These are phyloP conservation scores for Sphagnum magellanicum DNA, from an alignment of 228 moss, liverwort and hornwort species.

Conservation along the genomic window DNA sequence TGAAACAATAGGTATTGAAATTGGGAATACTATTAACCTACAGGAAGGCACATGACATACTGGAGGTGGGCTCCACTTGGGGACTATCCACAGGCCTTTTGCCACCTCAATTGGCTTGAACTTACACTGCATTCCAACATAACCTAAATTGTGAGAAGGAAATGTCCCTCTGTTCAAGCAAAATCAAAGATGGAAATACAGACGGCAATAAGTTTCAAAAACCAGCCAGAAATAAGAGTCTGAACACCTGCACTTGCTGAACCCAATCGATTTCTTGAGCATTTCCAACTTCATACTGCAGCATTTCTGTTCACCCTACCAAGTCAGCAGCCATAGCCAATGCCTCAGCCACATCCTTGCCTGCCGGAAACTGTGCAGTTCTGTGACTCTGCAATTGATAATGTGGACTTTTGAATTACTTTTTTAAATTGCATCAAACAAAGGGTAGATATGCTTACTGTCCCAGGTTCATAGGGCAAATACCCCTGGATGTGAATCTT, in stretches of 20 bases:
- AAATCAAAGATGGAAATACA: too few relatives aligned
- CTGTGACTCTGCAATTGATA: conserved; percentile 57
- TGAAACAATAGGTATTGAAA: too few relatives aligned
- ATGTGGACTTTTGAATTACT: too few relatives aligned
- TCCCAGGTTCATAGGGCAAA: too few relatives aligned
- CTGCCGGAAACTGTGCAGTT: conserved; percentile 67
- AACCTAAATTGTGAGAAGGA: too few relatives aligned
- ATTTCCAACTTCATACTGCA: conserved; percentile 60
- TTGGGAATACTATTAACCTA: conserved; percentile 15
- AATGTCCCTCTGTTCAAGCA: too few relatives aligned
- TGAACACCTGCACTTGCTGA: conserved; percentile 76
- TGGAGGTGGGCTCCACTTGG: conserved; percentile 82
- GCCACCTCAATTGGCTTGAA: conserved; percentile 89
- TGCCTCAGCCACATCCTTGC: conserved; percentile 83
- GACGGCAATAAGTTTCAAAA: background rate
- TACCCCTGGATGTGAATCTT: conserved; percentile 8
- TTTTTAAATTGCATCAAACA: too few relatives aligned
- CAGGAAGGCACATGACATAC: conserved; percentile 48
- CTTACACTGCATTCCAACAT: conserved; percentile 41
- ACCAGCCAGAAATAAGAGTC: too few relatives aligned
- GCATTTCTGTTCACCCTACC: conserved; percentile 83
- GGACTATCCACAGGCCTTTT: conserved; percentile 97
- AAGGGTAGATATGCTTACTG: too few relatives aligned
- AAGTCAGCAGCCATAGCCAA: conserved; percentile 90
- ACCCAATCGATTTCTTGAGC: conserved; percentile 87